Evolutionary conservation across 106 monocot genomes (phyloP).

Genomic region (Xerophyta viscosa): DNA sequence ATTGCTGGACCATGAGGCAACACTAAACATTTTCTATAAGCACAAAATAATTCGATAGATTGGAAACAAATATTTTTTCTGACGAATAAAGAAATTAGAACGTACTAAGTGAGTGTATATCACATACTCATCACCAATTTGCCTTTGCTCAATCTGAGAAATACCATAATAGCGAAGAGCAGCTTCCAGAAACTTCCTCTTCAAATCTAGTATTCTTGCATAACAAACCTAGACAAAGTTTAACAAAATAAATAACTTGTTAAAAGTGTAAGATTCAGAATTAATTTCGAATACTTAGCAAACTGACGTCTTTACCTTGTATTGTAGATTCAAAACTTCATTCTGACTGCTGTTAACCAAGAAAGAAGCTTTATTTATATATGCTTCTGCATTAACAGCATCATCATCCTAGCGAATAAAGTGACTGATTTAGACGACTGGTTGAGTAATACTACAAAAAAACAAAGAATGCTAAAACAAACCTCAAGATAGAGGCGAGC

Average conservation of each 20-base stretch:
- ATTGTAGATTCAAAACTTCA: slow-evolving; percentile 87
- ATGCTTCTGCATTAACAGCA: slow-evolving; percentile 92
- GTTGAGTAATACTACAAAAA: neutral
- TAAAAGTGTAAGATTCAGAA: neutral
- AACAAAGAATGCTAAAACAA: neutral
- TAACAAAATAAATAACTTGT: neutral
- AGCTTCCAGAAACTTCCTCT: slow-evolving; percentile 95
- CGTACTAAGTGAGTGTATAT: neutral
- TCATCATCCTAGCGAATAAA: slow-evolving; percentile 75
- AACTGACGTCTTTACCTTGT: slow-evolving; percentile 91
- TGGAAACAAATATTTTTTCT: no score
- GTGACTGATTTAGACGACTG: neutral
- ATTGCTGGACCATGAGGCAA: no score
- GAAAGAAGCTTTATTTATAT: slow-evolving; percentile 99
- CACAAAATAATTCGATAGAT: no score
- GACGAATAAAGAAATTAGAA: no score
- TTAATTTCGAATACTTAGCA: no score
- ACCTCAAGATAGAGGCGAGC: slow-evolving; percentile 99
- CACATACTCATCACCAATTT: slow-evolving; percentile 92
- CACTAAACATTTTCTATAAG: no score
- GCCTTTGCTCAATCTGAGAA: slow-evolving; percentile 95
- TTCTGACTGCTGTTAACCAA: slow-evolving; percentile 83
- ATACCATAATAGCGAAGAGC: slow-evolving; percentile 97
- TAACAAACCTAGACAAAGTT: slow-evolving; percentile 73
- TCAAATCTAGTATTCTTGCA: slow-evolving; percentile 95